Evolutionary conservation across 768 basidiomycete species (phyloP).

Genomic region (Austroboletus eburneus): DNA sequence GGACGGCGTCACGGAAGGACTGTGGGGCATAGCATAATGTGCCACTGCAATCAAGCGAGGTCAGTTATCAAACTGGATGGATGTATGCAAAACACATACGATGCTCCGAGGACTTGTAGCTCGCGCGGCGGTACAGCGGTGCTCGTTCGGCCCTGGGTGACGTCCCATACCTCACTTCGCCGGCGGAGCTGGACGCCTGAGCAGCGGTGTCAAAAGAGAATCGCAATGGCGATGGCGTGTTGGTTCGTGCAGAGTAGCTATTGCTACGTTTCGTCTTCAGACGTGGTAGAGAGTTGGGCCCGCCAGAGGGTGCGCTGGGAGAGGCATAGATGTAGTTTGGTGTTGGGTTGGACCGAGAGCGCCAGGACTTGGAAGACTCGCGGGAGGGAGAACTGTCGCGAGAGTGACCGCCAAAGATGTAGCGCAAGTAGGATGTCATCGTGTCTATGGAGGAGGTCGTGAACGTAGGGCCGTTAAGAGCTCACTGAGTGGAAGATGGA

Average conservation of each 20-base stretch:
- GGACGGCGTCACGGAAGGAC: slow-evolving; percentile 30
- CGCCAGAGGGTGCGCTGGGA: slow-evolving; percentile 23
- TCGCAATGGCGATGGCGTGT: slow-evolving; percentile 39
- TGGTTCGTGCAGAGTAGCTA: slow-evolving; percentile 36
- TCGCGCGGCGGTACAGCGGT: slow-evolving; percentile 38
- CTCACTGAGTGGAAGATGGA: slow-evolving; percentile 12
- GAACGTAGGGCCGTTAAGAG: slow-evolving; percentile 2
- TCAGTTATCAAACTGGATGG: background rate
- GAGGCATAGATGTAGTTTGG: slow-evolving; percentile 41
- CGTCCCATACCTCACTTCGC: slow-evolving; percentile 32
- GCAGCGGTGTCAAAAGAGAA: slow-evolving; percentile 34
- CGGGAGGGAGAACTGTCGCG: slow-evolving; percentile 24
- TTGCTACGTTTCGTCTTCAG: slow-evolving; percentile 37
- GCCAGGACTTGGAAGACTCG: slow-evolving; percentile 36
- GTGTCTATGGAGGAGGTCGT: slow-evolving; percentile 17
- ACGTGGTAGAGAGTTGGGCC: slow-evolving; percentile 36
- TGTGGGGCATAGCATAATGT: slow-evolving; percentile 29
- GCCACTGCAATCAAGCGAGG: slow-evolving; percentile 17
- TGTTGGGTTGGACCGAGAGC: slow-evolving; percentile 38
- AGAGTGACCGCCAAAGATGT: slow-evolving; percentile 37
- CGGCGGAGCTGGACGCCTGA: slow-evolving; percentile 19
- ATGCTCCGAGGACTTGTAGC: slow-evolving; percentile 42
- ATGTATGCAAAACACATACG: slow-evolving; percentile 33
- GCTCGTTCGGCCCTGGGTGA: slow-evolving; percentile 32
- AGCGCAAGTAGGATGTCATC: slow-evolving; percentile 50